These are phyloP conservation scores for Paspalum vaginatum DNA, from an alignment of 176 grass and related monocot species.

Conservation along the genomic window DNA sequence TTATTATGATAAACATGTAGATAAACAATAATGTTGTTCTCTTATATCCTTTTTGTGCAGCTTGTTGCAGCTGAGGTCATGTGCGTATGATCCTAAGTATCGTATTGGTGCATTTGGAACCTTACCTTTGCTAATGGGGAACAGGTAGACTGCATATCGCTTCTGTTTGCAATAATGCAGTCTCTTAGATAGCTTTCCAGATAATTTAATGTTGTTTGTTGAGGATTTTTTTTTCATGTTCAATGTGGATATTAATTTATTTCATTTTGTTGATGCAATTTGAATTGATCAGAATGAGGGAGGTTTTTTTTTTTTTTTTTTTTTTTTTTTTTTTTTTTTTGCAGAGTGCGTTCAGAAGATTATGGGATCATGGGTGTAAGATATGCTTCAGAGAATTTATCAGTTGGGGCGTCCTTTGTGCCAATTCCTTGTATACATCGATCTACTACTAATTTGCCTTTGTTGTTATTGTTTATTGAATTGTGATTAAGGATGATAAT, in stretches of 20 bases:
- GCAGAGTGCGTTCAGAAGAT: slow-evolving; percentile 75
- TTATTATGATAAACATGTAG: slow-evolving; percentile 17
- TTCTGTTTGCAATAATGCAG: slow-evolving; percentile 30
- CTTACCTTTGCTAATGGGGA: slow-evolving; percentile 74
- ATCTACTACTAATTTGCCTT: slow-evolving; percentile 2
- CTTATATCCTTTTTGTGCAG: slow-evolving; percentile 44
- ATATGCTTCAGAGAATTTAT: slow-evolving; percentile 94
- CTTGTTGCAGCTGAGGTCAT: slow-evolving; percentile 72
- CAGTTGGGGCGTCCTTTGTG: slow-evolving; percentile 77
- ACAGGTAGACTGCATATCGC: slow-evolving; percentile 56
- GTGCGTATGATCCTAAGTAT: slow-evolving; percentile 75
- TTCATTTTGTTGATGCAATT: slow-evolving; percentile 35
- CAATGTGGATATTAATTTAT: not conserved
- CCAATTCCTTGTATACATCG: slow-evolving; percentile 71
- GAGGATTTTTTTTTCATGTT: slow-evolving; percentile 5
- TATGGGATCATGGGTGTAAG: slow-evolving; percentile 75
- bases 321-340: no score
- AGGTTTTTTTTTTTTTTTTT: no score
- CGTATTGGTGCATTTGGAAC: slow-evolving; percentile 79
- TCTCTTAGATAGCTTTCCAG: slow-evolving; percentile 38
- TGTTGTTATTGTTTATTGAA: slow-evolving; percentile 4
- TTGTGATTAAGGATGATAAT: slow-evolving; percentile 36
- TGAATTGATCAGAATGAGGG: slow-evolving; percentile 20
- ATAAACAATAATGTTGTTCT: not conserved
- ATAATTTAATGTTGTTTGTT: slow-evolving; percentile 15